A percentile compares a stretch with the other conserved stretches of the same genome.
Evolutionary conservation across 2,329 filamentous ascomycete genomes (phyloP).

Genomic region (Capronia americana): DNA sequence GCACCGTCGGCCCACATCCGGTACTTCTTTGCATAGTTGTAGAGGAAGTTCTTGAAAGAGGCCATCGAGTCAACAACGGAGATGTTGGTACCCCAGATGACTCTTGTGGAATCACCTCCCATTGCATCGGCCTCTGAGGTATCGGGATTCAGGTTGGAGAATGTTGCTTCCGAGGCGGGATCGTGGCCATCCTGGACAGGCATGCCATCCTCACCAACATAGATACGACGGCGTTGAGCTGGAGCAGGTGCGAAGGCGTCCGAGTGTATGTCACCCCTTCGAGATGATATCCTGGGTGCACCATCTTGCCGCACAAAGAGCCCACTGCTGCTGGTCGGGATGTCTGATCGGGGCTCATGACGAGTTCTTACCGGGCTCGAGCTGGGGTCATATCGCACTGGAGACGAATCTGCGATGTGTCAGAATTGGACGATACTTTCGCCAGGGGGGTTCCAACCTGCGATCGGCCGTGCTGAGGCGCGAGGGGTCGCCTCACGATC

Average conservation of each 20-base stretch:
- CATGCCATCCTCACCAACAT: constrained; percentile 69
- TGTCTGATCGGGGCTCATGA: constrained; percentile 67
- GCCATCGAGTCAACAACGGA: constrained; percentile 88
- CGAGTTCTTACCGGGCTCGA: constrained; percentile 76
- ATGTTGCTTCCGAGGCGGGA: constrained; percentile 65
- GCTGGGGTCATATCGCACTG: constrained; percentile 87
- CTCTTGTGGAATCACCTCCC: constrained; percentile 78
- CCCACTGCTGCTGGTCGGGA: constrained; percentile 82
- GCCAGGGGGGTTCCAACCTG: constrained; percentile 46
- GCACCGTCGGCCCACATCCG: constrained; percentile 89
- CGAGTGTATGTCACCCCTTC: constrained; percentile 86
- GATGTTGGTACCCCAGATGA: constrained; percentile 98
- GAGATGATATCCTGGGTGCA: constrained; percentile 62
- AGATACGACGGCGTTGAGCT: constrained; percentile 63
- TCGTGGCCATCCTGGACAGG: constrained; percentile 57
- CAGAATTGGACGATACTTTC: constrained; percentile 32
- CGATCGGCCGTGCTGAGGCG: constrained; percentile 45
- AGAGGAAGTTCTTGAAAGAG: constrained; percentile 88
- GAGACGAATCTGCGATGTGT: constrained; percentile 75
- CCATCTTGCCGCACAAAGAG: constrained; percentile 76
- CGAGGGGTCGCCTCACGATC: constrained; percentile 54
- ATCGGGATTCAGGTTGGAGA: constrained; percentile 74
- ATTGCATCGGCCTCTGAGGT: constrained; percentile 91
- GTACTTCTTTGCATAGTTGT: constrained; percentile 92
- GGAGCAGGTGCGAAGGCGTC: constrained; percentile 67